Evolutionary conservation across 495 filamentous ascomycete species (phyloP).

Genomic region (Apodospora peruviana): DNA sequence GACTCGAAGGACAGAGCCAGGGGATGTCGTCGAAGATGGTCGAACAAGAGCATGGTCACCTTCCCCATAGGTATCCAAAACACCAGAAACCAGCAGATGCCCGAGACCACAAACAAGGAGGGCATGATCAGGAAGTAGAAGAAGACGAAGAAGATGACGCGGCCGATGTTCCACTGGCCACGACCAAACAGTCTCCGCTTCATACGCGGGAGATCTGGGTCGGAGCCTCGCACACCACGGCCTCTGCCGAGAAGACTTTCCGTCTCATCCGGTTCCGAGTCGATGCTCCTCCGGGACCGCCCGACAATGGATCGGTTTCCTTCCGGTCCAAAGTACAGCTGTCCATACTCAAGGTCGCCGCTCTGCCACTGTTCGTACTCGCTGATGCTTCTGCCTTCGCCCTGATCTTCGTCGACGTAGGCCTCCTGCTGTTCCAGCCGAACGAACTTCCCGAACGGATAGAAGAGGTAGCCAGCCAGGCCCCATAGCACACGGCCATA

Average conservation of each 20-base stretch:
- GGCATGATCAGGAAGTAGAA: conserved; percentile 94
- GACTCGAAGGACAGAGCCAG: conserved; percentile 90
- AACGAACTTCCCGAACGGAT: conserved; percentile 95
- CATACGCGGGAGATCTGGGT: conserved; percentile 47
- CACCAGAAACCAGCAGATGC: conserved; percentile 90
- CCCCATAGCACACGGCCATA: conserved; percentile 85
- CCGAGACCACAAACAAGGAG: conserved; percentile 77
- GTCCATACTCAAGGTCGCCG: conserved; percentile 90
- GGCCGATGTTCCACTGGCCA: conserved; percentile 89
- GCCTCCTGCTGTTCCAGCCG: conserved; percentile 87
- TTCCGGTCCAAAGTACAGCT: conserved; percentile 88
- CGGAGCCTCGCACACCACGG: conserved; percentile 27
- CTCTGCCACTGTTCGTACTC: conserved; percentile 99
- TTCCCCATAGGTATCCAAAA: conserved; percentile 99
- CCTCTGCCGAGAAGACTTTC: conserved; percentile 80
- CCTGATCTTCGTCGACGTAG: conserved; percentile 93
- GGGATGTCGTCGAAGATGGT: conserved; percentile 89
- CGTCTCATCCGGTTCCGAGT: conserved; percentile 75
- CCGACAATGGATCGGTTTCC: conserved; percentile 78
- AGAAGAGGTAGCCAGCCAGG: conserved; percentile 80
- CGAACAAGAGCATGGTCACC: conserved; percentile 81
- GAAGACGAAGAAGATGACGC: conserved; percentile 92
- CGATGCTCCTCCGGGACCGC: conserved; percentile 80
- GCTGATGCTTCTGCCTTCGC: conserved; percentile 97
- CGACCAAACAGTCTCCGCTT: conserved; percentile 92